Conservation (phyloP, 176 grass and related monocot genomes). For the Oryza nivara region DNA sequence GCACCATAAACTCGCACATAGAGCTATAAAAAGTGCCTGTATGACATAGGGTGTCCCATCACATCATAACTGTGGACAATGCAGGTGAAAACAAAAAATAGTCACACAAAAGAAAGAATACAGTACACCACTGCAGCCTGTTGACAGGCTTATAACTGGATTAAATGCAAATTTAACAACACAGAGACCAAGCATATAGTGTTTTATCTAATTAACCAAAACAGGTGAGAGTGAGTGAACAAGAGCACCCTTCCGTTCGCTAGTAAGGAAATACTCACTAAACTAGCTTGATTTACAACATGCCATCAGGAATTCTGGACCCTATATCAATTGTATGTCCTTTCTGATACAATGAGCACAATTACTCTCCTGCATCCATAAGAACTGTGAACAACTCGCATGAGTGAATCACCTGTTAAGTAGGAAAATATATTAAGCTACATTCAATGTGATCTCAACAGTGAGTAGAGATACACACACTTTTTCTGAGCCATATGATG, state of each 20-base stretch:
- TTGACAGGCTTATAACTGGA: neutral
- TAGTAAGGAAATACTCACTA: slow-evolving; percentile 29
- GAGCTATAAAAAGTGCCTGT: neutral
- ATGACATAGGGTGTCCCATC: neutral
- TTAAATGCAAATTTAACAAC: slow-evolving; percentile 29
- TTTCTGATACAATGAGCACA: slow-evolving; percentile 22
- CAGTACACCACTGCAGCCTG: neutral
- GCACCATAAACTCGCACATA: slow-evolving; percentile 7
- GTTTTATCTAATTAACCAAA: slow-evolving; percentile 29
- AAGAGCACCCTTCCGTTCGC: slow-evolving; percentile 9
- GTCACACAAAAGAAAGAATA: neutral
- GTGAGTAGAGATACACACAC: neutral
- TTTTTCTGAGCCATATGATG: neutral
- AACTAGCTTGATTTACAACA: slow-evolving; percentile 40
- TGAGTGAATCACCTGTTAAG: slow-evolving; percentile 31
- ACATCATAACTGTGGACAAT: neutral
- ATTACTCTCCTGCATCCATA: neutral
- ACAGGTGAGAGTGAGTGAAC: neutral
- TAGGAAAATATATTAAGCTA: slow-evolving; percentile 33
- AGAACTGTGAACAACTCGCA: slow-evolving; percentile 10
- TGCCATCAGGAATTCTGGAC: slow-evolving; percentile 1
- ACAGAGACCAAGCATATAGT: neutral
- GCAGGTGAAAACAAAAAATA: slow-evolving; percentile 2
- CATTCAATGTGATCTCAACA: slow-evolving; percentile 3
- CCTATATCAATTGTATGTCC: slow-evolving; percentile 4